Evolutionary conservation across 2,329 filamentous ascomycete genomes (phyloP).

Genomic region (Aspergillus versicolor): DNA sequence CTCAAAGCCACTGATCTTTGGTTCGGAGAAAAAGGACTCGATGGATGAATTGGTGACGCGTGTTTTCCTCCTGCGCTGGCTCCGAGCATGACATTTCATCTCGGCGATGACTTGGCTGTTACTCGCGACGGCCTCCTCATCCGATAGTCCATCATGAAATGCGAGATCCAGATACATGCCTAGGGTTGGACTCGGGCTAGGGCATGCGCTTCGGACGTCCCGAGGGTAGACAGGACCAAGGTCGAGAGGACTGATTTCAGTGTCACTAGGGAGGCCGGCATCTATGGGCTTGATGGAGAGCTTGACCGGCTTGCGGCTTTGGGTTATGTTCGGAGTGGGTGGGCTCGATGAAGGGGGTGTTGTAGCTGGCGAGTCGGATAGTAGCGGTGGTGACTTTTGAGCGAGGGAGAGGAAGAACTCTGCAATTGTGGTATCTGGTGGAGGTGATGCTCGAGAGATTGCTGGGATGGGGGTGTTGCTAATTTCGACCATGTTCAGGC

Average conservation of each 20-base stretch:
- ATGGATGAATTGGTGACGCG: too few relatives aligned
- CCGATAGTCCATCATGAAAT: background rate
- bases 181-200: background rate
- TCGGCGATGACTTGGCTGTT: background rate
- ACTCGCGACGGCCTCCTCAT: background rate
- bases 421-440: too few relatives aligned
- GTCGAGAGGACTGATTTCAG: slow-evolving; percentile 28
- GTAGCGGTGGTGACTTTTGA: too few relatives aligned
- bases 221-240: slow-evolving; percentile 18
- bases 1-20: too few relatives aligned
- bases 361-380: too few relatives aligned
- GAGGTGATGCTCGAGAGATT: too few relatives aligned
- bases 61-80: background rate
- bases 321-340: background rate
- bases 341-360: background rate
- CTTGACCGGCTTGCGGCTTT: background rate
- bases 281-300: background rate
- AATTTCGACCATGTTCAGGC: too few relatives aligned
- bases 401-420: too few relatives aligned
- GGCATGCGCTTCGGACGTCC: background rate
- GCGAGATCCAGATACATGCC: background rate
- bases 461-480: too few relatives aligned
- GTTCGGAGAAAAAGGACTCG: too few relatives aligned
- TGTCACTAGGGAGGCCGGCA: slow-evolving; percentile 18
- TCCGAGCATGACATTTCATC: background rate